Evolutionary conservation across 805 yeast species (phyloP).

Genomic region (Candida namnaoensis): DNA sequence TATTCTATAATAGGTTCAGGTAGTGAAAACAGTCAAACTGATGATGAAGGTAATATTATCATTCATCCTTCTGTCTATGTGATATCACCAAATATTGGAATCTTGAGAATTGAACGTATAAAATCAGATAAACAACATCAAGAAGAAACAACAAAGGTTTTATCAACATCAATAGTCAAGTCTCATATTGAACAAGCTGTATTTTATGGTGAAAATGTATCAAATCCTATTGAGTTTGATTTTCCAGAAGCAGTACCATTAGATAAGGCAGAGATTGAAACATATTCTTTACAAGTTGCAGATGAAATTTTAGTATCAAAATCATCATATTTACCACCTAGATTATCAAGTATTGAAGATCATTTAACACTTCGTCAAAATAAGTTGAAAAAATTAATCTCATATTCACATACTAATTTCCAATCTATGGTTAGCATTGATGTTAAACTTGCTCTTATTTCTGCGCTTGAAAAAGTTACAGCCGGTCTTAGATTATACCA

Average conservation of each 20-base stretch:
- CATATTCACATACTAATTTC: conserved; percentile 38
- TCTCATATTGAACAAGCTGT: conserved; percentile 82
- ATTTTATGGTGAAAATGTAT: conserved; percentile 38
- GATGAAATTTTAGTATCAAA: conserved; percentile 48
- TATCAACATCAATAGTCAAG: conserved; percentile 34
- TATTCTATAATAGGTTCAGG: conserved; percentile 54
- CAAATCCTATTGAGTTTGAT: conserved; percentile 41
- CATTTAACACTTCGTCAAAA: conserved; percentile 42
- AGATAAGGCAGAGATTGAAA: conserved; percentile 34
- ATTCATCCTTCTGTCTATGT: conserved; percentile 37
- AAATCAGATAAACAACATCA: conserved; percentile 9
- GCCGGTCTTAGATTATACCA: conserved; percentile 40
- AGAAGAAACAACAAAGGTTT: conserved; percentile 5
- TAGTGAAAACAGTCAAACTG: conserved; percentile 28
- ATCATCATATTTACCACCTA: conserved; percentile 48
- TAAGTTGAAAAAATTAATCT: conserved; percentile 34
- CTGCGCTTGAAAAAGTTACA: conserved; percentile 32
- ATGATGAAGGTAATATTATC: conserved; percentile 11
- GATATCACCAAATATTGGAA: conserved; percentile 50
- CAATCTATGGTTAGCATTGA: conserved; percentile 22
- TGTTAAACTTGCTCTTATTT: conserved; percentile 29
- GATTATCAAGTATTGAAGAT: conserved; percentile 38
- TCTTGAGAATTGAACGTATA: conserved; percentile 47
- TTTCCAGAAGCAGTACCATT: conserved; percentile 35
- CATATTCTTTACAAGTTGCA: conserved; percentile 41